Conservation (phyloP, 1,284 basidiomycete genomes). For the Heterobasidion annosum region DNA sequence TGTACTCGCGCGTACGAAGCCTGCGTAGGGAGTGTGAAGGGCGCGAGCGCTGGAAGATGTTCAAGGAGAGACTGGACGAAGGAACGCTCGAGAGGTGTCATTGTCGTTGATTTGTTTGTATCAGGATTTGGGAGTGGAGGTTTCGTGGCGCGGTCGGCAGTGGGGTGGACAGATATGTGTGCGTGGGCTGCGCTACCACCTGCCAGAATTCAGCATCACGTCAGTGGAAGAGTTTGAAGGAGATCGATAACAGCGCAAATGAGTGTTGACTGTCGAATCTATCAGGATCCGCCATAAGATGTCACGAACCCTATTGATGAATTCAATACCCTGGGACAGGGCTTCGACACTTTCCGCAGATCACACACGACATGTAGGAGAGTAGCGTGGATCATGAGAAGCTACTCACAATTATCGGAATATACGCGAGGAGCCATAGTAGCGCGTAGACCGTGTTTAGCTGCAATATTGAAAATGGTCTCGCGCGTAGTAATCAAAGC, state of each 20-base stretch:
- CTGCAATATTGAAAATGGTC: conserved; percentile 55
- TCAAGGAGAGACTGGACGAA: conserved; percentile 35
- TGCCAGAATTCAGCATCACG: conserved; percentile 9
- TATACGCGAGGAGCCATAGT: conserved; percentile 56
- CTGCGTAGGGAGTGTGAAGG: conserved; percentile 47
- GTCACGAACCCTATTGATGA: no score
- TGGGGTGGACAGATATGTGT: conserved; percentile 48
- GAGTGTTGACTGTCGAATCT: no score
- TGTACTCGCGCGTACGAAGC: conserved; percentile 55
- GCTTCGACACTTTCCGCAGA: no score
- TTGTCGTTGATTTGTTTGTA: conserved; percentile 14
- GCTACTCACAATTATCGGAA: conserved; percentile 28
- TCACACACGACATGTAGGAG: not conserved
- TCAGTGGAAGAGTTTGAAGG: not conserved
- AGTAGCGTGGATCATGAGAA: not conserved
- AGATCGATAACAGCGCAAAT: not conserved
- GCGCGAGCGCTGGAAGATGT: conserved; percentile 45
- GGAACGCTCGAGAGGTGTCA: conserved; percentile 23
- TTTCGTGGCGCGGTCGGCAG: not conserved
- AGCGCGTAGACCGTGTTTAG: conserved; percentile 52
- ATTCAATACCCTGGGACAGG: no score
- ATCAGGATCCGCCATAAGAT: no score
- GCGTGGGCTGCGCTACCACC: conserved; percentile 52
- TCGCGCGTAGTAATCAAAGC: conserved; percentile 59
- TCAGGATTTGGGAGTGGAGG: conserved; percentile 7